Evolutionary conservation across 179 eudicot species (phyloP).

Genomic region (Spergularia azorica): DNA sequence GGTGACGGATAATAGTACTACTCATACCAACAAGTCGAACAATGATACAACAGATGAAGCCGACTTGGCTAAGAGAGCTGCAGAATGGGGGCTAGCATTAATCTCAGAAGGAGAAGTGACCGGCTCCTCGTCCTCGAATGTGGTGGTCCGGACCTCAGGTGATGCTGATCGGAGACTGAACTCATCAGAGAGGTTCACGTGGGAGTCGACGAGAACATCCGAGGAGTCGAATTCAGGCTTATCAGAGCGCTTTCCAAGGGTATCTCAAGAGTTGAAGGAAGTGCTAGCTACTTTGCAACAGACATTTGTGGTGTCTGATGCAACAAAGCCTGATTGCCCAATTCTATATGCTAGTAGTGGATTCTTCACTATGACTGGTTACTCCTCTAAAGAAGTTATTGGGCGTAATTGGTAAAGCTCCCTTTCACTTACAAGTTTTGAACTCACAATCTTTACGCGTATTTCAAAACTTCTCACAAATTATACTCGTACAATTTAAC

Average conservation of each 20-base stretch:
- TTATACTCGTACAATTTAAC: too few relatives aligned
- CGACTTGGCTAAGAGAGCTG: constrained; percentile 54
- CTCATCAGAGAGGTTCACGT: constrained; percentile 33
- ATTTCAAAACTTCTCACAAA: too few relatives aligned
- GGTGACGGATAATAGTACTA: not conserved
- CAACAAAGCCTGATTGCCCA: constrained; percentile 90
- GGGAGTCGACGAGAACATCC: constrained; percentile 45
- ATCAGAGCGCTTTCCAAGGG: constrained; percentile 45
- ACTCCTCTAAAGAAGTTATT: constrained; percentile 73
- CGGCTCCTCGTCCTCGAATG: constrained; percentile 11
- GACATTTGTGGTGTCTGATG: constrained; percentile 96
- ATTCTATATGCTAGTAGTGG: constrained; percentile 95
- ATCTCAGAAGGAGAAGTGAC: constrained; percentile 15
- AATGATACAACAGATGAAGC: constrained; percentile 20
- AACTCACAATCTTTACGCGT: too few relatives aligned
- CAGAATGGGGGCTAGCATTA: constrained; percentile 67
- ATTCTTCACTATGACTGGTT: constrained; percentile 94
- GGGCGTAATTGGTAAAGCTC: constrained; percentile 89
- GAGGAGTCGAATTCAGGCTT: constrained; percentile 45
- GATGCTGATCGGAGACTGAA: constrained; percentile 27
- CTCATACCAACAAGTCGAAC: not conserved
- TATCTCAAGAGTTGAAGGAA: constrained; percentile 86
- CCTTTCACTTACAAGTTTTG: too few relatives aligned
- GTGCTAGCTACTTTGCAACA: constrained; percentile 84
- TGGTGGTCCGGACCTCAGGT: constrained; percentile 34